A percentile compares a stretch with the other conserved stretches of the same genome.
Conservation (phyloP, 441 rosid genomes). For the Bocquillonia castaneifolia region DNA sequence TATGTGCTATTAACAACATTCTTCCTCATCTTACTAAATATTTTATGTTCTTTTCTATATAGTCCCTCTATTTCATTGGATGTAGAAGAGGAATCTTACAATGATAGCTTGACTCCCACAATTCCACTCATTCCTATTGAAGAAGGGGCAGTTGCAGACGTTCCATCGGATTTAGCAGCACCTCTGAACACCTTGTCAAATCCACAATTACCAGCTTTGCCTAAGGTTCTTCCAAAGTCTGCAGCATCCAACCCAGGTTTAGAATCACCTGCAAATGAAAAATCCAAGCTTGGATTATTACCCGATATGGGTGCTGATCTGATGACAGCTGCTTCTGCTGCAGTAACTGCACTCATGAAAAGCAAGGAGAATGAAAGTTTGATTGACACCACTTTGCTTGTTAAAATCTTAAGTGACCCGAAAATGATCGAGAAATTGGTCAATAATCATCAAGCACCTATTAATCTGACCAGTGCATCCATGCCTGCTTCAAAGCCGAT, state of each 20-base stretch:
- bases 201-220: conserved; percentile 10
- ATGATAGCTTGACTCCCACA: conserved; percentile 47
- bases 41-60: conserved; percentile 17
- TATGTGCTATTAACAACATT: neutral
- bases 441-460: conserved; percentile 9
- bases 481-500: neutral
- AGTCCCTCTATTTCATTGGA: conserved; percentile 48
- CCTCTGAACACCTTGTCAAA: neutral
- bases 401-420: conserved; percentile 53
- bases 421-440: conserved; percentile 39
- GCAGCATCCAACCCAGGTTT: conserved; percentile 2
- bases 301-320: conserved; percentile 30
- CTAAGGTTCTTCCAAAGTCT: conserved; percentile 19
- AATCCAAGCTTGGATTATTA: conserved; percentile 13
- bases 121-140: conserved; percentile 55
- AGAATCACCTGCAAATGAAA: conserved; percentile 9
- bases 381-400: conserved; percentile 56
- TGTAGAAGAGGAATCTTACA: conserved; percentile 35
- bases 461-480: conserved; percentile 10
- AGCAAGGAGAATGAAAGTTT: conserved; percentile 33
- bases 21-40: neutral
- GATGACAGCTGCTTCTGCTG: conserved; percentile 40
- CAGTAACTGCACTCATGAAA: conserved; percentile 34
- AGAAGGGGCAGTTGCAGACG: conserved; percentile 34
- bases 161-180: conserved; percentile 20